A percentile compares a stretch with the other conserved stretches of the same genome.
Conservation (phyloP, 257 asterid genomes). For the Nicotiana tomentosiformis region DNA sequence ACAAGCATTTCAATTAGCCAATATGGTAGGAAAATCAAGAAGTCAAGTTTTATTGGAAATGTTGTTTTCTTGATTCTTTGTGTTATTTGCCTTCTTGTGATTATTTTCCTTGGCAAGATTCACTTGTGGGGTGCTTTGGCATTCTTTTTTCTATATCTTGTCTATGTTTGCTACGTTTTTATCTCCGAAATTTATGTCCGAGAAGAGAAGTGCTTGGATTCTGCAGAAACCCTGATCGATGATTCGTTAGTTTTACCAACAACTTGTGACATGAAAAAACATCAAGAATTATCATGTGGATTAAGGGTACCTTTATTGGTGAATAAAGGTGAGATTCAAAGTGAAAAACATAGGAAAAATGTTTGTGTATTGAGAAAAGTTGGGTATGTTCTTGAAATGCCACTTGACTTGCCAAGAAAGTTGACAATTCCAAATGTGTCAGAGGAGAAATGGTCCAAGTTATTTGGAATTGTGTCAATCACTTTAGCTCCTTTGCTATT, state of each 20-base stretch:
- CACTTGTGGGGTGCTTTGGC: constrained; percentile 46
- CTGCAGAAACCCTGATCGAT: neutral
- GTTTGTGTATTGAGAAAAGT: constrained; percentile 7
- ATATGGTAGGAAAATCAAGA: constrained; percentile 29
- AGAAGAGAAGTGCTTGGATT: neutral
- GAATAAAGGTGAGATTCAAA: neutral
- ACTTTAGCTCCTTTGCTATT: constrained; percentile 50
- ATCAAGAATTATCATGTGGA: constrained; percentile 2
- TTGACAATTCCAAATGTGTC: constrained; percentile 63
- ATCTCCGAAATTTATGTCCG: constrained; percentile 31
- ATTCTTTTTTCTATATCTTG: constrained; percentile 38
- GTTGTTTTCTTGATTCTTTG: constrained; percentile 52
- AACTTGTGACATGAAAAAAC: constrained; percentile 5
- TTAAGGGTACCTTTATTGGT: constrained; percentile 9
- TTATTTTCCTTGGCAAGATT: constrained; percentile 37
- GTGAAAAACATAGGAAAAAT: constrained; percentile 1
- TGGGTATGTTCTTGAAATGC: constrained; percentile 41
- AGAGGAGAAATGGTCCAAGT: constrained; percentile 69
- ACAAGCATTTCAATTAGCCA: constrained; percentile 40
- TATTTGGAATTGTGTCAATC: constrained; percentile 40
- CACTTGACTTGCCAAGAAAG: constrained; percentile 58
- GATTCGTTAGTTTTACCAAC: neutral
- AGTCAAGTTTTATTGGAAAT: constrained; percentile 59
- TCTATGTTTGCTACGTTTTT: constrained; percentile 47
- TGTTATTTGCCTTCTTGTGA: constrained; percentile 41